A percentile compares a stretch with the other conserved stretches of the same genome.
Conservation (phyloP, 495 filamentous ascomycete genomes). For the Saxophila tyrrhenica region DNA sequence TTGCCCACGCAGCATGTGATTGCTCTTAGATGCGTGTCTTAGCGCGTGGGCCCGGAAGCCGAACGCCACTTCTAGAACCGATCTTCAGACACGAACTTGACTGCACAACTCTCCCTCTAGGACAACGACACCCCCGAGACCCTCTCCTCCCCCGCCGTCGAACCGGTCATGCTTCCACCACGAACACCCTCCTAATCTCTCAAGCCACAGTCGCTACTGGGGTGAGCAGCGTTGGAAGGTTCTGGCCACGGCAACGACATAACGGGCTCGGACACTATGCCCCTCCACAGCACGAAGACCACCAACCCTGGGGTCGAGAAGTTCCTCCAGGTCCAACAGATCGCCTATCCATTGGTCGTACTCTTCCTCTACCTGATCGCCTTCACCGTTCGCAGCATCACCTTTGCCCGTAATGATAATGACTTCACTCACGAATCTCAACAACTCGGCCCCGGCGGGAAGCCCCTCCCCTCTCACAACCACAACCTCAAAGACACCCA, state of each 20-base stretch:
- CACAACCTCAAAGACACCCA: constrained; percentile 30
- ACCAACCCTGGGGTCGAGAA: not conserved
- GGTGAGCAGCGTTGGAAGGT: constrained; percentile 17
- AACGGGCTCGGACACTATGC: not conserved
- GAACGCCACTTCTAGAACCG: too few species aligned
- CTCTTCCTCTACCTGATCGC: constrained; percentile 55
- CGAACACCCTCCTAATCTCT: not conserved
- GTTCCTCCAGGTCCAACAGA: constrained; percentile 33
- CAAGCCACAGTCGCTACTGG: not conserved
- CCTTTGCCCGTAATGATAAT: constrained; percentile 34
- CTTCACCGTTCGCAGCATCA: constrained; percentile 52
- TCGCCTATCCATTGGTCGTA: constrained; percentile 54
- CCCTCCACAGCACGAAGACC: not conserved
- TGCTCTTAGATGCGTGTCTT: too few species aligned
- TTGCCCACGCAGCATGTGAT: too few species aligned
- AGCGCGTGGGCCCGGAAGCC: too few species aligned
- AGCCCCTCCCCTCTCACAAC: constrained; percentile 55
- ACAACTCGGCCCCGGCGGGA: constrained; percentile 51
- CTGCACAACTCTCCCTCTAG: too few species aligned
- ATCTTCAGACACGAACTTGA: too few species aligned
- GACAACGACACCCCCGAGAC: too few species aligned
- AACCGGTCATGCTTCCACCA: not conserved
- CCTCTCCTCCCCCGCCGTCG: too few species aligned
- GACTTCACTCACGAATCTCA: constrained; percentile 26
- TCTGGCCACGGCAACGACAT: not conserved